phyloP scores from a whole-genome alignment of 2,329 filamentous ascomycete species.

The Penicillium sp. region DNA sequence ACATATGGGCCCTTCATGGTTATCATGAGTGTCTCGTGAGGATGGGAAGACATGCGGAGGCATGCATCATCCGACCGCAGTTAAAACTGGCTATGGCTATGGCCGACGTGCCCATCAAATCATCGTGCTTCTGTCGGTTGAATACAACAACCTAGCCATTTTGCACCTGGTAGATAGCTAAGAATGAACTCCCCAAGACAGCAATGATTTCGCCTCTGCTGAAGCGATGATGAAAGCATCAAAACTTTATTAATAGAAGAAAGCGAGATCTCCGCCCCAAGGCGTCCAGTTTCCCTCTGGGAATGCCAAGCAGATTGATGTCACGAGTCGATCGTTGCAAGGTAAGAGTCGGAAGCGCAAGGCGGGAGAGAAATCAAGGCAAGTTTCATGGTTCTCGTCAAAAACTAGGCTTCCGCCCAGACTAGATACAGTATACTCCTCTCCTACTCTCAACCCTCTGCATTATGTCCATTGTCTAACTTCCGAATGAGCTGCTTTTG shows the following conservation, averaged over 20 bases:
- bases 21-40: conserved; percentile 68
- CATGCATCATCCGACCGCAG: conserved; percentile 49
- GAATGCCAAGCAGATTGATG: neutral
- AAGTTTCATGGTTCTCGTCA: neutral
- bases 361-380: neutral
- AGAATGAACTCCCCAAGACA: neutral
- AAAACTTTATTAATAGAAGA: neutral
- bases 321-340: neutral
- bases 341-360: neutral
- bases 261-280: neutral
- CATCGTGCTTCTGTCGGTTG: conserved; percentile 60
- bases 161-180: neutral
- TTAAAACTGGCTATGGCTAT: conserved; percentile 54
- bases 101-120: conserved; percentile 61
- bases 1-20: conserved; percentile 74
- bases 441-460: no score
- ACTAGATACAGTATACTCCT: no score
- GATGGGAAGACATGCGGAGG: conserved; percentile 53
- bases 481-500: no score
- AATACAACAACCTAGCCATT: neutral
- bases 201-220: no score
- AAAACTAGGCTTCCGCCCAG: no score
- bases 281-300: neutral
- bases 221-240: neutral
- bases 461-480: no score